phyloP scores from a whole-genome alignment of 805 yeast species.

The Grigorovia yakushimaensis region DNA sequence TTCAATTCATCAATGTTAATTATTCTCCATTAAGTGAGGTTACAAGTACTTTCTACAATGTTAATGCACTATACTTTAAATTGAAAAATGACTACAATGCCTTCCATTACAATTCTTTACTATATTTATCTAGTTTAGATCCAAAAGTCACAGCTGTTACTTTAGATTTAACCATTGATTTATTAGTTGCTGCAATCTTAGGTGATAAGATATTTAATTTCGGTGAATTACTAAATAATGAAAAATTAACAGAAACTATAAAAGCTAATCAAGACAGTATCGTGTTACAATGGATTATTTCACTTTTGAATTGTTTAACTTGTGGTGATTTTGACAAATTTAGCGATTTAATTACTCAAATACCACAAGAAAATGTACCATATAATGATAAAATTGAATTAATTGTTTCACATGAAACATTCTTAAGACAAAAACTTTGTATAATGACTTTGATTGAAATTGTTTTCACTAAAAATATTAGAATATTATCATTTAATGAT shows the following conservation, averaged over 20 bases:
- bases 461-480: constrained; percentile 68
- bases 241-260: constrained; percentile 49
- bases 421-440: constrained; percentile 82
- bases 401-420: constrained; percentile 47
- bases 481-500: constrained; percentile 62
- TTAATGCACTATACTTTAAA: constrained; percentile 68
- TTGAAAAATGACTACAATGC: constrained; percentile 66
- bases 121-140: constrained; percentile 70
- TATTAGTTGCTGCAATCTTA: constrained; percentile 75
- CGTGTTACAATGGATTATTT: constrained; percentile 51
- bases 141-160: constrained; percentile 20
- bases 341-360: constrained; percentile 33
- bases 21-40: constrained; percentile 47
- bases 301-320: constrained; percentile 61
- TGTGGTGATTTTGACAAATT: constrained; percentile 67
- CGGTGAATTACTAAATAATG: constrained; percentile 90
- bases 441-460: constrained; percentile 85
- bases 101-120: constrained; percentile 70
- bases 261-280: constrained; percentile 21
- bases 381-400: constrained; percentile 41
- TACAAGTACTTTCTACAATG: constrained; percentile 74
- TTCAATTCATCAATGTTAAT: constrained; percentile 43
- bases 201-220: constrained; percentile 92
- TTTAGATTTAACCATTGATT: constrained; percentile 52
- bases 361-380: constrained; percentile 11